phyloP scores from a whole-genome alignment of 352 stramenopile genomes.

The Aphanomyces invadans region DNA sequence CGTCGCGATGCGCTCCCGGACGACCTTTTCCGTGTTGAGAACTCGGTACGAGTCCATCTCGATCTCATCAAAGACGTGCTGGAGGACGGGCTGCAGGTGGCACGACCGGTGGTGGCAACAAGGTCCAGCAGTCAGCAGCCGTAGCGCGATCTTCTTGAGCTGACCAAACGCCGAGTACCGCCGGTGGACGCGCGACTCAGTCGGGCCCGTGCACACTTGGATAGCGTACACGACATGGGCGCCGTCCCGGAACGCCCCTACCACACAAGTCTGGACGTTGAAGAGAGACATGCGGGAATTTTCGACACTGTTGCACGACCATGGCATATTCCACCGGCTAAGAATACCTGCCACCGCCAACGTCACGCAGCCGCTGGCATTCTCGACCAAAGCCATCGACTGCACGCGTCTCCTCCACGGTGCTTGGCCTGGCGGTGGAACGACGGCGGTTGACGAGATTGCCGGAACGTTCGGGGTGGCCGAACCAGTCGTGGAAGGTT shows the following conservation, averaged over 20 bases:
- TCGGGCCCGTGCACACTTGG: background rate
- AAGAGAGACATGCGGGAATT: background rate
- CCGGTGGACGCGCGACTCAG: background rate
- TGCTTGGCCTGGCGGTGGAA: too few species aligned
- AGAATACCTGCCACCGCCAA: too few species aligned
- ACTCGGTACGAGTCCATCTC: background rate
- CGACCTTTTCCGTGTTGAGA: background rate
- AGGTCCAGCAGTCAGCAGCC: background rate
- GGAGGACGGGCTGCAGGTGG: background rate
- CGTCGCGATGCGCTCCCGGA: background rate
- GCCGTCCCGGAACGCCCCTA: background rate
- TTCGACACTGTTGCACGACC: too few species aligned
- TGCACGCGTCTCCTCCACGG: too few species aligned
- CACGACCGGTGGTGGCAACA: background rate
- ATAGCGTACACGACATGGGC: background rate
- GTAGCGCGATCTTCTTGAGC: background rate
- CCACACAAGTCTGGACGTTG: background rate
- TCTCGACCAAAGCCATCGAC: too few species aligned
- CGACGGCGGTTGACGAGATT: too few species aligned
- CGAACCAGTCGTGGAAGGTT: too few species aligned
- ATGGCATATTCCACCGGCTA: too few species aligned
- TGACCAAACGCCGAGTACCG: background rate
- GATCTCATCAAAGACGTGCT: background rate
- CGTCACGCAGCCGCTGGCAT: too few species aligned
- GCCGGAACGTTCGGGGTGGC: too few species aligned